Conservation (phyloP, 2,329 filamentous ascomycete species). For the Nakataea oryzae region DNA sequence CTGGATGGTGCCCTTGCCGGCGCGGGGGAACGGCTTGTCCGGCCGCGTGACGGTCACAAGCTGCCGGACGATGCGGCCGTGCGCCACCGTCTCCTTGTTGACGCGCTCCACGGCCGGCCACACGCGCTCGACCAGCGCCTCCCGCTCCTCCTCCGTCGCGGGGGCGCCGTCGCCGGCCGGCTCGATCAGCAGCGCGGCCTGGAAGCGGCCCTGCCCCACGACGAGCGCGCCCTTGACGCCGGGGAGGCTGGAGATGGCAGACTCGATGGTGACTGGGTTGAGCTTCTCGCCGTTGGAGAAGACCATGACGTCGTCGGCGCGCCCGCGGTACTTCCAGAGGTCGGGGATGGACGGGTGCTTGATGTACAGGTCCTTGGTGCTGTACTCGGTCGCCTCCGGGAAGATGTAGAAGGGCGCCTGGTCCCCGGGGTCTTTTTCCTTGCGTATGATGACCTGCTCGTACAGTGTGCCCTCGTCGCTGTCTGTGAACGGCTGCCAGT, state of each 20-base stretch:
- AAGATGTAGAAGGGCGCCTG: constrained; percentile 30
- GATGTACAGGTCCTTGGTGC: constrained; percentile 32
- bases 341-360: constrained; percentile 24
- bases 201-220: constrained; percentile 32
- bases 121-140: constrained; percentile 26
- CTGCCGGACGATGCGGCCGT: constrained; percentile 31
- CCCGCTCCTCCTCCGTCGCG: constrained; percentile 12
- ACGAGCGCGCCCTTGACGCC: constrained; percentile 30
- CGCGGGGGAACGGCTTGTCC: constrained; percentile 29
- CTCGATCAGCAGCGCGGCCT: constrained; percentile 37
- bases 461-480: constrained; percentile 15
- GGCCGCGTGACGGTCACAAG: constrained; percentile 27
- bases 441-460: constrained; percentile 26
- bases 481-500: constrained; percentile 22
- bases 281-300: constrained; percentile 40
- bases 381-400: constrained; percentile 26
- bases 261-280: constrained; percentile 35
- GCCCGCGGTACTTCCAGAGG: constrained; percentile 22
- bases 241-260: constrained; percentile 24
- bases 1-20: constrained; percentile 35
- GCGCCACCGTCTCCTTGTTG: constrained; percentile 31
- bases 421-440: constrained; percentile 23
- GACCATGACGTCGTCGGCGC: constrained; percentile 36
- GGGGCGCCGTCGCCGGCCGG: constrained; percentile 18
- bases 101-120: constrained; percentile 31